These are phyloP conservation scores for Suillus alpinus DNA, from an alignment of 768 basidiomycete genomes.

Conservation along the genomic window DNA sequence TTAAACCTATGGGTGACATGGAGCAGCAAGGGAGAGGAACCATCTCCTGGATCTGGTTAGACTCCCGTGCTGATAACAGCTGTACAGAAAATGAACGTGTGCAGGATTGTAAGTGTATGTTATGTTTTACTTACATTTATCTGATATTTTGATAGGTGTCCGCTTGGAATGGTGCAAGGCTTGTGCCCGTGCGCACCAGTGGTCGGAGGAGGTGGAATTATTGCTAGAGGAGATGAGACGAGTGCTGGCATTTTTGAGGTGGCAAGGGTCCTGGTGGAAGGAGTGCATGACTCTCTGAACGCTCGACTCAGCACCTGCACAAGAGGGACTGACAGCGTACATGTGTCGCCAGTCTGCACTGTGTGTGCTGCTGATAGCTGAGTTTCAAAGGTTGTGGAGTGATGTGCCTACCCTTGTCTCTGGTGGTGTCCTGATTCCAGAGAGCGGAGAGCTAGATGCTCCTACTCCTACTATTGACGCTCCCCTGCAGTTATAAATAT, in stretches of 20 bases:
- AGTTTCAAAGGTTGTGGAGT: neutral
- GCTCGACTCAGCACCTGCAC: neutral
- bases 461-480: neutral
- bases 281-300: neutral
- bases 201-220: neutral
- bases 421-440: neutral
- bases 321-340: neutral
- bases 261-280: neutral
- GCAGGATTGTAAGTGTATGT: neutral
- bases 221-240: neutral
- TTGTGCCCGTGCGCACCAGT: neutral
- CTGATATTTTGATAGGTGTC: neutral
- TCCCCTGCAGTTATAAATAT: too few species aligned
- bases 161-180: slow-evolving; percentile 1
- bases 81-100: neutral
- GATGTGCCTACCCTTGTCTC: neutral
- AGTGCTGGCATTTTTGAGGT: neutral
- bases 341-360: neutral
- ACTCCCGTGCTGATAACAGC: too few species aligned
- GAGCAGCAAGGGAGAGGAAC: neutral
- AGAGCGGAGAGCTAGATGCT: neutral
- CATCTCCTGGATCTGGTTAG: neutral
- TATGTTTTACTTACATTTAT: neutral
- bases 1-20: neutral
- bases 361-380: neutral